A percentile compares a stretch with the other conserved stretches of the same genome.
phyloP scores from a whole-genome alignment of 495 filamentous ascomycete species.

The Aspergillus panamensis region DNA sequence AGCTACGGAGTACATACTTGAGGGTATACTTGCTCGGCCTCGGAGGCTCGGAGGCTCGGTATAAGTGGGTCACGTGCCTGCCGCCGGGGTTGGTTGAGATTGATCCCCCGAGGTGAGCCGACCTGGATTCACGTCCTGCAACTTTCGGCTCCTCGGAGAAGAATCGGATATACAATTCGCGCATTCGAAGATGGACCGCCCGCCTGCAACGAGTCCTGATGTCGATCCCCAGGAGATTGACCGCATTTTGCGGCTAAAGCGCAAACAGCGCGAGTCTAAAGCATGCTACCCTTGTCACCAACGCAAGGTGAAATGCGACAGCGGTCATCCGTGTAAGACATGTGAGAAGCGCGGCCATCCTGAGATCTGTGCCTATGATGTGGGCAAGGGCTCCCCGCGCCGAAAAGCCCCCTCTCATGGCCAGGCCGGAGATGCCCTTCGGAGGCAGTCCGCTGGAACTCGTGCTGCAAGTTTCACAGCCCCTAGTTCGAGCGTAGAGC shows the following conservation, averaged over 20 bases:
- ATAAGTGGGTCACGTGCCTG: too few relatives aligned
- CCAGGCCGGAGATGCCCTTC: neutral
- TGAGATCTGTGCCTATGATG: constrained; percentile 37
- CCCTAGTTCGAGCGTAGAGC: too few relatives aligned
- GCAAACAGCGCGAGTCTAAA: constrained; percentile 32
- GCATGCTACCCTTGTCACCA: constrained; percentile 42
- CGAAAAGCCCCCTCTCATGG: neutral
- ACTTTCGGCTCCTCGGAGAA: neutral
- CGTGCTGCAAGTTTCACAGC: too few relatives aligned
- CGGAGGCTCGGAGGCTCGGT: constrained; percentile 9
- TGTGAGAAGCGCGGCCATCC: constrained; percentile 33
- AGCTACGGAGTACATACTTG: too few relatives aligned
- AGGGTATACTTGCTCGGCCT: neutral
- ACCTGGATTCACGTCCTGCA: too few relatives aligned
- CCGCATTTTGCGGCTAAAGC: constrained; percentile 30
- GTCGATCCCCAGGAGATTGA: constrained; percentile 26
- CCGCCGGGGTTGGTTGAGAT: too few relatives aligned
- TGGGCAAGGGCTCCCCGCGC: neutral
- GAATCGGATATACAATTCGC: neutral
- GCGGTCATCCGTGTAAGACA: constrained; percentile 30
- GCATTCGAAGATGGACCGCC: neutral
- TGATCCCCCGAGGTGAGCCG: too few relatives aligned
- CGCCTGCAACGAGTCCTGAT: neutral
- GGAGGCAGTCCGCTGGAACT: too few relatives aligned
- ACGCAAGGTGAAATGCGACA: constrained; percentile 44